A percentile compares a stretch with the other conserved stretches of the same genome.
phyloP scores from a whole-genome alignment of 306 rosid species.

The Gastrolobium villosum region DNA sequence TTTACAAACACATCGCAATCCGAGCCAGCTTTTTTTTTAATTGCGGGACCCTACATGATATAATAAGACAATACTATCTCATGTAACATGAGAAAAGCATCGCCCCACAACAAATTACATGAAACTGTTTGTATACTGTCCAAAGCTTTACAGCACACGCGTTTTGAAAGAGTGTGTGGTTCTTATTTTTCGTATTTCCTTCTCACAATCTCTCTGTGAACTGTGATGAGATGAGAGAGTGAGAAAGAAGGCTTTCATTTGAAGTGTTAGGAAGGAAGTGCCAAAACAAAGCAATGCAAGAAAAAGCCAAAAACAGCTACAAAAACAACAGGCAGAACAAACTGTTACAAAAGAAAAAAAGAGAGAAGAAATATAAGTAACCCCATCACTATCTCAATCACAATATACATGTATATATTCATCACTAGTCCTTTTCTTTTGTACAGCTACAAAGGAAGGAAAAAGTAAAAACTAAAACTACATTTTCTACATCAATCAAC shows the following conservation, averaged over 20 bases:
- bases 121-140: background rate
- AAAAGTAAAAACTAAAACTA: background rate
- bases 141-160: constrained; percentile 26
- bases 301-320: constrained; percentile 43
- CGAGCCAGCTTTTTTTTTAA: too few species aligned
- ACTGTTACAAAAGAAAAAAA: too few species aligned
- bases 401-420: constrained; percentile 33
- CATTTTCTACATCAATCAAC: constrained; percentile 39
- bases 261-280: constrained; percentile 52
- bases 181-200: background rate
- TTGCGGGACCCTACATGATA: too few species aligned
- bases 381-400: constrained; percentile 46
- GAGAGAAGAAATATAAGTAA: too few species aligned
- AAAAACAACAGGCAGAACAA: background rate
- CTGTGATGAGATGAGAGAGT: background rate
- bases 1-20: too few species aligned
- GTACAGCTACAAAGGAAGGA: background rate
- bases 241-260: too few species aligned
- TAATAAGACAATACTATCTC: too few species aligned
- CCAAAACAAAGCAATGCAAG: constrained; percentile 45
- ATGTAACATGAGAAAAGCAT: too few species aligned
- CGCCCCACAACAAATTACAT: too few species aligned
- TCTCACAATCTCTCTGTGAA: background rate
- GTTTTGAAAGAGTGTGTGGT: background rate
- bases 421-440: constrained; percentile 40